A percentile compares a stretch with the other conserved stretches of the same genome.
These are phyloP conservation scores for Fusarium verticillioides DNA, from an alignment of 2,329 filamentous ascomycete genomes.

Conservation along the genomic window DNA sequence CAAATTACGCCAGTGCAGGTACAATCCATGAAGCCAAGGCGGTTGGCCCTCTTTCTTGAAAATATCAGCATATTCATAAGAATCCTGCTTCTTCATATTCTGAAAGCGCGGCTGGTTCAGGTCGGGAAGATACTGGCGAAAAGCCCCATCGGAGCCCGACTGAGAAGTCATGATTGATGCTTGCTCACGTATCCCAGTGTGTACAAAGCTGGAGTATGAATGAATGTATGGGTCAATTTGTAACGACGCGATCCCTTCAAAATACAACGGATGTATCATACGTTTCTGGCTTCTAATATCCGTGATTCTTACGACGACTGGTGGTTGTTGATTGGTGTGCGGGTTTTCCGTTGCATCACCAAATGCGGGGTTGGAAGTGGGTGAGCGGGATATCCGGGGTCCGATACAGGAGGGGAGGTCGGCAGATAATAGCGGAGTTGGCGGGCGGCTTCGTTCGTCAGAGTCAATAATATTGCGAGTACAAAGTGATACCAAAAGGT, in stretches of 20 bases:
- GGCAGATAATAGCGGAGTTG: not conserved
- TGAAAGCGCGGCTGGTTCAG: not conserved
- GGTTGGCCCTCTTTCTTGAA: slow-evolving; percentile 70
- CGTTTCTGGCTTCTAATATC: not conserved
- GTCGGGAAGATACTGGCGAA: slow-evolving; percentile 14
- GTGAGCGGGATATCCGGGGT: slow-evolving; percentile 9
- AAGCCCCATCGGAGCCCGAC: not conserved
- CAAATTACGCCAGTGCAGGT: slow-evolving; percentile 67
- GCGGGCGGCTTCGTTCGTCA: not conserved
- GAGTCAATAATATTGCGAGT: not conserved
- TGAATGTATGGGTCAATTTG: not conserved
- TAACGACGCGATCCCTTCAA: not conserved
- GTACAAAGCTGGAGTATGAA: too few species aligned
- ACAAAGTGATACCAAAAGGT: not conserved
- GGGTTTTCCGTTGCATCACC: not conserved
- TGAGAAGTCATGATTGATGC: not conserved
- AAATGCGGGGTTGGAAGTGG: not conserved
- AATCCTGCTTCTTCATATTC: slow-evolving; percentile 68
- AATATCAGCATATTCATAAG: slow-evolving; percentile 68
- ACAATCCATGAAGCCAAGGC: slow-evolving; percentile 74
- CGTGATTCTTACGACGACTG: not conserved
- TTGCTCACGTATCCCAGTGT: too few species aligned
- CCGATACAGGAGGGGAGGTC: slow-evolving; percentile 12
- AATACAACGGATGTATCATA: not conserved
- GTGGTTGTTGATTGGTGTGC: not conserved